These are phyloP conservation scores for Globisporangium polare DNA, from an alignment of 352 stramenopile species.

Conservation along the genomic window DNA sequence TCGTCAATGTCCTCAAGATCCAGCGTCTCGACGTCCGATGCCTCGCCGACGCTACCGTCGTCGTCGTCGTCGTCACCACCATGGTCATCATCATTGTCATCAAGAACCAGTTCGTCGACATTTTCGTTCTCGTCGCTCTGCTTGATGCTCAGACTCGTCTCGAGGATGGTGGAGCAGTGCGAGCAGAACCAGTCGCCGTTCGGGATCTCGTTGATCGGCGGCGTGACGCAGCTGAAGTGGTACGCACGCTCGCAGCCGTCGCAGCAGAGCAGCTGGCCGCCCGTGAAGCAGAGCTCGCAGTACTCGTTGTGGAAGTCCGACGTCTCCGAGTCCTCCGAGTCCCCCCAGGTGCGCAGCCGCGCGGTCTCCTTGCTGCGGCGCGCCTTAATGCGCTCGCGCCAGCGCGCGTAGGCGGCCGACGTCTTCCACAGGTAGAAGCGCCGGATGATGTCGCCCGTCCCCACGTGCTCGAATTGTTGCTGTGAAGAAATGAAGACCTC, in stretches of 20 bases:
- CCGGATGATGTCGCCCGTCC: slow-evolving; percentile 45
- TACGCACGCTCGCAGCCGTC: slow-evolving; percentile 68
- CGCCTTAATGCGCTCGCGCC: slow-evolving; percentile 31
- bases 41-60: background rate
- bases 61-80: slow-evolving; percentile 9
- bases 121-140: slow-evolving; percentile 26
- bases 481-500: slow-evolving; percentile 6
- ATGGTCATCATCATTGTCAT: too few relatives aligned
- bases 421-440: slow-evolving; percentile 74
- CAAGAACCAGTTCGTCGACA: slow-evolving; percentile 20
- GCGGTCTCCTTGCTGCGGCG: slow-evolving; percentile 44
- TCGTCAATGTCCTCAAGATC: slow-evolving; percentile 17
- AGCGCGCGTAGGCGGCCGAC: slow-evolving; percentile 44
- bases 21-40: slow-evolving; percentile 13
- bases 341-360: slow-evolving; percentile 37
- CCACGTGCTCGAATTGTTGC: slow-evolving; percentile 38
- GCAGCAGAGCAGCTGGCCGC: slow-evolving; percentile 59
- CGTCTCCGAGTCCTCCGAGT: slow-evolving; percentile 32
- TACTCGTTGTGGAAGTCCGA: slow-evolving; percentile 57
- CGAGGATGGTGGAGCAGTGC: slow-evolving; percentile 29
- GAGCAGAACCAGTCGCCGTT: slow-evolving; percentile 62
- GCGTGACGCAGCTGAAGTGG: slow-evolving; percentile 66
- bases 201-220: slow-evolving; percentile 50
- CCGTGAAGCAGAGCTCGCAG: slow-evolving; percentile 65
- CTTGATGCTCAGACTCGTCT: slow-evolving; percentile 9